Evolutionary conservation across 352 stramenopile genomes (phyloP), one percentile per base, ranked within the genome.

Genomic region (Phytophthora sp.): DNA sequence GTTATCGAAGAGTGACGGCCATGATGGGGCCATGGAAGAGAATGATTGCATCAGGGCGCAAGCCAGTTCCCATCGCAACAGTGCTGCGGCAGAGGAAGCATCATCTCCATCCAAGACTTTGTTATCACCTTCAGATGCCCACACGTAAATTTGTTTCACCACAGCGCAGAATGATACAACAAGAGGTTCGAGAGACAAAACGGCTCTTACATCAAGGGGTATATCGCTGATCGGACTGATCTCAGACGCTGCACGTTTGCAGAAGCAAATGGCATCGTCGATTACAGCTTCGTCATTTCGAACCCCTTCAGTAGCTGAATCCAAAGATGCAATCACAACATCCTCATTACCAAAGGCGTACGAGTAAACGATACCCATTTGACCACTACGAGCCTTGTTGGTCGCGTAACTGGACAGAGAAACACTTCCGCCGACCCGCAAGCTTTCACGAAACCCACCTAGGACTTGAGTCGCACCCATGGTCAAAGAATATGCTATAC

Each of bases 1-100:
- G 42, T 88, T 89, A 48, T 90, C 76, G 21, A 91, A 78, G 13
- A 93, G 53, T 5, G 82, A 81, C 18, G 76, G 65, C 62, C 86
- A 84, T 3, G 44, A 34, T 2, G 74, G 62, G 23, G 77, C 66
- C 39, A 88, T 77, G 4, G 45, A 71, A 17, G 75, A 72, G 50
- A 89, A 85, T 12, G 84, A 76, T 21, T 77, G 72, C 32, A 93
- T 76, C 28, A 85, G 73, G n/a, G 69, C 61, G 13, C 73, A 80
- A 15, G 73, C 68, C 39, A 93, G 48, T 27, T 92, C 83, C 52
- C 74, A 78, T 31, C 66, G 66, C 20, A 82, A 43, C 32, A 80
- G 32, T 41, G 48, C 61, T 53, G 17, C 31, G 18, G 58, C 12
- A 49, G 50, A 54, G 3, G 20, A n/a, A 39, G 27, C 21, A 6